A percentile compares a stretch with the other conserved stretches of the same genome.
Conservation (phyloP, 2,329 filamentous ascomycete species). For the Purpureocillium lavendulum region DNA sequence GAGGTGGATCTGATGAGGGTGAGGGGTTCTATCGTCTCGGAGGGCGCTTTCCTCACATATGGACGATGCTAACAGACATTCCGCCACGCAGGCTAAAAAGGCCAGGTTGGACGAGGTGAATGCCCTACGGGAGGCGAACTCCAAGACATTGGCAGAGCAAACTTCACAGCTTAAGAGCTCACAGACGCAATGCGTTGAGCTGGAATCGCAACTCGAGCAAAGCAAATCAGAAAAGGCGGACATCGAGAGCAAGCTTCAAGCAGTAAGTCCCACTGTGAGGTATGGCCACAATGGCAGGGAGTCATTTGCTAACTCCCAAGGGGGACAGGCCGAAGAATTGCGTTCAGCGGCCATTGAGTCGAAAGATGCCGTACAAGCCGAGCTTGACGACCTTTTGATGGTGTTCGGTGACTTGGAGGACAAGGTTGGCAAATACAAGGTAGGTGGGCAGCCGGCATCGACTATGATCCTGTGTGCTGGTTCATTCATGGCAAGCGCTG, state of each 20-base stretch:
- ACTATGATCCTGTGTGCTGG: neutral
- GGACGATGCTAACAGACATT: neutral
- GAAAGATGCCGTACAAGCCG: slow-evolving; percentile 55
- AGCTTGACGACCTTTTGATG: slow-evolving; percentile 74
- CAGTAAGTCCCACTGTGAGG: slow-evolving; percentile 12
- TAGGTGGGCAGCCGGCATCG: slow-evolving; percentile 42
- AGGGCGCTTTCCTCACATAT: too few relatives aligned
- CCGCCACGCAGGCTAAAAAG: slow-evolving; percentile 43
- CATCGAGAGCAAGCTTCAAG: slow-evolving; percentile 12
- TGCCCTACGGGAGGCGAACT: slow-evolving; percentile 33
- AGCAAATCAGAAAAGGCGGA: slow-evolving; percentile 11
- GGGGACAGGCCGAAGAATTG: slow-evolving; percentile 21
- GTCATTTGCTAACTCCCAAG: neutral
- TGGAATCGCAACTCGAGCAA: slow-evolving; percentile 19
- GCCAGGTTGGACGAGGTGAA: slow-evolving; percentile 52
- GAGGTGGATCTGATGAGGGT: slow-evolving; percentile 57
- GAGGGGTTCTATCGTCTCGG: too few relatives aligned
- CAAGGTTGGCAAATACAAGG: slow-evolving; percentile 68
- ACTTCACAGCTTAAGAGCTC: slow-evolving; percentile 13
- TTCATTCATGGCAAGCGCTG: neutral
- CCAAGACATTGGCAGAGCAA: slow-evolving; percentile 29
- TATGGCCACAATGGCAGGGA: neutral
- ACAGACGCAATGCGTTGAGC: slow-evolving; percentile 6
- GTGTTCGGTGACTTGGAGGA: slow-evolving; percentile 76
- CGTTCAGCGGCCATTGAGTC: slow-evolving; percentile 46